Percentiles rank a stretch among this genome's conserved stretches.
Evolutionary conservation across 441 rosid species (phyloP).

Genomic region (Syzygium malaccense): DNA sequence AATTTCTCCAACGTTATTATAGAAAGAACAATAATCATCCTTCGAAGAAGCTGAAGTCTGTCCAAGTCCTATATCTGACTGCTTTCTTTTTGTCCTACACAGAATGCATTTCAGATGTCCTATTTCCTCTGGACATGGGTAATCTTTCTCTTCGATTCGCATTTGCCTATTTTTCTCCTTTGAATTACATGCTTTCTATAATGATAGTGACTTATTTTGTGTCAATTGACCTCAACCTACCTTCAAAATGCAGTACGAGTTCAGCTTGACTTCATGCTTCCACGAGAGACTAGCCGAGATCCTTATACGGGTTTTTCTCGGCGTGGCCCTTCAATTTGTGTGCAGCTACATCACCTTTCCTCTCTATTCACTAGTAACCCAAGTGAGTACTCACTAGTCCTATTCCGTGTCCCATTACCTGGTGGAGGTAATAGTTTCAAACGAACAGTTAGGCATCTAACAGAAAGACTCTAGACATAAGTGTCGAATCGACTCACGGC

Average conservation of each 20-base stretch:
- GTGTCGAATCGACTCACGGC: neutral
- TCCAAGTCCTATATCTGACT: neutral
- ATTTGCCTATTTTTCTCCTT: neutral
- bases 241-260: constrained; percentile 31
- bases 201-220: neutral
- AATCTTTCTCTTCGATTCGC: neutral
- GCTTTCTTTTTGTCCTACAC: neutral
- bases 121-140: constrained; percentile 54
- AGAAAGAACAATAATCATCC: neutral
- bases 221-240: neutral
- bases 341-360: constrained; percentile 69
- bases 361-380: constrained; percentile 53
- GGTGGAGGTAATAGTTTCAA: neutral
- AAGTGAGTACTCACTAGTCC: constrained; percentile 22
- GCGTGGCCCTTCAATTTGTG: constrained; percentile 34
- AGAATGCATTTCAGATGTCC: constrained; percentile 66
- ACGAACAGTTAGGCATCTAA: neutral
- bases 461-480: neutral
- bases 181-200: neutral
- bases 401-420: neutral
- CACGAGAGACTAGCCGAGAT: constrained; percentile 23
- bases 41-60: neutral
- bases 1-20: neutral
- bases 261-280: constrained; percentile 40
- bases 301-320: constrained; percentile 29